These are phyloP conservation scores for Xylariomycetidae sp. DNA, from an alignment of 2,329 filamentous ascomycete genomes.

Conservation along the genomic window DNA sequence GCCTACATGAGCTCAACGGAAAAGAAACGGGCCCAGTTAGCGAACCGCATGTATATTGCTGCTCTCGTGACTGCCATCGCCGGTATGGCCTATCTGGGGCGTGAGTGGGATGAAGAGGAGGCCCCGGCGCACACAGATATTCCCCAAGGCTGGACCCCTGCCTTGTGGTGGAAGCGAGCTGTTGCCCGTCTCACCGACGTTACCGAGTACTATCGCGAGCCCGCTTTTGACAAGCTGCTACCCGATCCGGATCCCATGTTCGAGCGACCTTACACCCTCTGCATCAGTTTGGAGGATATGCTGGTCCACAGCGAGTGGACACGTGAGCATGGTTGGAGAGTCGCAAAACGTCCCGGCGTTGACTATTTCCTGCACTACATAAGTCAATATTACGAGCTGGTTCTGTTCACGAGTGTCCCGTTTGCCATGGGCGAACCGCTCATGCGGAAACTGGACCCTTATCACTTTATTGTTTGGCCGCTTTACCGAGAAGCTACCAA, in stretches of 20 bases:
- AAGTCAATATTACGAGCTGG: constrained; percentile 95
- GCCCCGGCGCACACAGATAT: constrained; percentile 61
- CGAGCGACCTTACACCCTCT: constrained; percentile 84
- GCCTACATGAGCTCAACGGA: constrained; percentile 91
- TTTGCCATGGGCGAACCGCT: constrained; percentile 80
- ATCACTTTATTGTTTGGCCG: constrained; percentile 90
- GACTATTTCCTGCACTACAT: constrained; percentile 98
- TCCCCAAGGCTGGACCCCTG: constrained; percentile 72
- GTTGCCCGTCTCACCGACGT: constrained; percentile 69
- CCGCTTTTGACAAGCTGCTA: constrained; percentile 87
- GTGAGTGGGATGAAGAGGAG: constrained; percentile 83
- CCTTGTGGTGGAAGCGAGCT: constrained; percentile 74
- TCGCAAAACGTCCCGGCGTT: constrained; percentile 88
- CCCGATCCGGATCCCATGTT: constrained; percentile 74
- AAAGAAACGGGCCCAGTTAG: constrained; percentile 67
- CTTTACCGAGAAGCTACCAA: constrained; percentile 95
- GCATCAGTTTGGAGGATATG: constrained; percentile 87
- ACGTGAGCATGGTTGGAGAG: constrained; percentile 87
- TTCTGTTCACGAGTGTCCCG: constrained; percentile 88
- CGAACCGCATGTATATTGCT: constrained; percentile 65
- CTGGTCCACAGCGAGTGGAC: constrained; percentile 93
- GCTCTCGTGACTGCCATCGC: constrained; percentile 51
- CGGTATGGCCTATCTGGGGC: constrained; percentile 69
- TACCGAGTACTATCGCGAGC: constrained; percentile 91
- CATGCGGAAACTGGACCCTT: constrained; percentile 89